Evolutionary conservation across 352 stramenopile species (phyloP).

Genomic region (Chrysophaeum taylorii): DNA sequence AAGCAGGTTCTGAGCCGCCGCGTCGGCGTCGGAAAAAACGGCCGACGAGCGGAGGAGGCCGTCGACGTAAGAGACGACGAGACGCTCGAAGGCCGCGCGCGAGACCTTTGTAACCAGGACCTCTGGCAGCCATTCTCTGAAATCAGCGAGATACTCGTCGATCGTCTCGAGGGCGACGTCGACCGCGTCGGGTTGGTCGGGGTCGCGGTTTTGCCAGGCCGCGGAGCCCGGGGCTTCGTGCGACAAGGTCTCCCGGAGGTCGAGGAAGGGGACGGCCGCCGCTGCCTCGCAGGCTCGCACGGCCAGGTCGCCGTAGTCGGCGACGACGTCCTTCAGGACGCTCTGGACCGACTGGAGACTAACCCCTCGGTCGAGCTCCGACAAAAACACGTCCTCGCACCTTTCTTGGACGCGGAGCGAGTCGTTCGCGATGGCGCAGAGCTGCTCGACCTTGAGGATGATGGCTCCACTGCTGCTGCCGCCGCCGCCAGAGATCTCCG

Average conservation of each 20-base stretch:
- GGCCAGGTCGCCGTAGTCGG: slow-evolving; percentile 2
- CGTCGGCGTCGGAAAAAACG: neutral
- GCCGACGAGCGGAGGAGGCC: neutral
- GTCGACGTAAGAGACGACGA: neutral
- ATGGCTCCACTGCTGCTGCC: neutral
- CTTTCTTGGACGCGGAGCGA: neutral
- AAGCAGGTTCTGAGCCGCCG: neutral
- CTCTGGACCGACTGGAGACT: neutral
- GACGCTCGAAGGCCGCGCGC: neutral
- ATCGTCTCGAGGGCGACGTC: neutral
- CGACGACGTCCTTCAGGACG: neutral
- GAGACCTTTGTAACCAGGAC: neutral
- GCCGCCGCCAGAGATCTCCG: neutral
- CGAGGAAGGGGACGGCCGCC: neutral
- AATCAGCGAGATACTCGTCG: slow-evolving; percentile 5
- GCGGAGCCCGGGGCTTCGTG: neutral
- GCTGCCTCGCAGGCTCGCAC: neutral
- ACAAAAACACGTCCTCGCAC: neutral
- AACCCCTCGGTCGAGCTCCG: neutral
- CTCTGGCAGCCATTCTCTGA: neutral
- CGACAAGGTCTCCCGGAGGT: neutral
- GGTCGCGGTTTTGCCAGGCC: neutral
- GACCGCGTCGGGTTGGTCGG: neutral
- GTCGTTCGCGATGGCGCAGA: slow-evolving; percentile 8
- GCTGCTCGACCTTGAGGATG: neutral